Evolutionary conservation across 78 protist species (phyloP), one percentile per base, ranked within the genome.

Genomic region (Protostelium mycophagum): DNA sequence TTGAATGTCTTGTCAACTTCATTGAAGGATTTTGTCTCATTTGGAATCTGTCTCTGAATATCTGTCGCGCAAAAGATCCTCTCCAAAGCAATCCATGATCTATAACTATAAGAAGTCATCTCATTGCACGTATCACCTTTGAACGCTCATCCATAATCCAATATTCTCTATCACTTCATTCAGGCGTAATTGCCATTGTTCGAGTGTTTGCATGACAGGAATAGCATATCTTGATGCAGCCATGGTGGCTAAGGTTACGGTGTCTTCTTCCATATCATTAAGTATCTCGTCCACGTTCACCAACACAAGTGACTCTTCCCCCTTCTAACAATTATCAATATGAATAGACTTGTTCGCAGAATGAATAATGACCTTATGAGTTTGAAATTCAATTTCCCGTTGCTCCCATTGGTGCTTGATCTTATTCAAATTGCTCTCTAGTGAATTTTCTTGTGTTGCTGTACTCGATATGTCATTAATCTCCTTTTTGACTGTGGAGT

Each of bases 11-110:
- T 86, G 91, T 98, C 97, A 37, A 97, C 63, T 51, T 35, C 35
- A 38, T 94, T 96, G 89, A 98, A 98, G 34, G 25, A 28, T 83
- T 96, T 90, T 1, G 99, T 96, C 93, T 96, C 98, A 63, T 95
- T 94, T 23, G 98, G 98, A 87, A 98, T 94, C 95, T 96, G 98
- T 63, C 83, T 85, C n/a, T 97, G 96, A n/a, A 86, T 86, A 86
- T 86, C 88, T 28, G 28, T 34, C 28, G 85, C 28, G 10, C 16
- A 31, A 31, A 83, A 83, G 1, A 83, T 31, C 34, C 1, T 28
- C 85, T 83, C 85, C 37, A 83, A 34, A 1, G 25, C 28, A 28
- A 83, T 28, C 85, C 85, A 83, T 1, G 36, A 1, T 31, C 34
- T 83, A 25, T 23, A 1, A 10, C n/a, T n/a, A n/a, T n/a, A n/a